These are phyloP conservation scores for Colletotrichum sp. DNA, from an alignment of 2,329 filamentous ascomycete genomes.

Conservation along the genomic window DNA sequence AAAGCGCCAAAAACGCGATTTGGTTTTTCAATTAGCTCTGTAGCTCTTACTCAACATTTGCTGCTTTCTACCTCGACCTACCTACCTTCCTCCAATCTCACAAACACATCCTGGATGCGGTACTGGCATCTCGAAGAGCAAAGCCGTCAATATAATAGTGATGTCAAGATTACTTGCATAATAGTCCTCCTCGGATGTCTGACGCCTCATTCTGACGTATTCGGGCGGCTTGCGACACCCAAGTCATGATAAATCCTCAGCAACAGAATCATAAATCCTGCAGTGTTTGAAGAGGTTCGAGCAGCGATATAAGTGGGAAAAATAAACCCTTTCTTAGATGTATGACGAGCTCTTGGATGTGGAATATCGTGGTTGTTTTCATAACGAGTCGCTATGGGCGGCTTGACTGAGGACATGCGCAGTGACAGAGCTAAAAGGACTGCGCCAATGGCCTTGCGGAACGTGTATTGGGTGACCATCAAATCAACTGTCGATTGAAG, in stretches of 20 bases:
- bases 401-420: not conserved
- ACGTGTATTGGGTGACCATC: not conserved
- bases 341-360: not conserved
- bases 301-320: not conserved
- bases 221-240: not conserved
- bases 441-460: not conserved
- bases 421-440: not conserved
- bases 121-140: not conserved
- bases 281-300: not conserved
- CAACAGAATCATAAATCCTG: fast-evolving
- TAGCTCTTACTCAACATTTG: not conserved
- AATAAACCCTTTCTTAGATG: not conserved
- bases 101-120: not conserved
- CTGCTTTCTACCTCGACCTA: not conserved
- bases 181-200: not conserved
- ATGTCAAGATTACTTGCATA: not conserved
- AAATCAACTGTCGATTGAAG: not conserved
- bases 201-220: not conserved
- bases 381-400: not conserved
- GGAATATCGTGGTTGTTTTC: not conserved
- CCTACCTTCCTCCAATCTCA: not conserved
- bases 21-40: not conserved
- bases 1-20: not conserved
- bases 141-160: not conserved
- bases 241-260: not conserved